A percentile compares a stretch with the other conserved stretches of the same genome.
These are phyloP conservation scores for Candida tropicalis DNA, from an alignment of 1,139 yeast genomes.

Conservation along the genomic window DNA sequence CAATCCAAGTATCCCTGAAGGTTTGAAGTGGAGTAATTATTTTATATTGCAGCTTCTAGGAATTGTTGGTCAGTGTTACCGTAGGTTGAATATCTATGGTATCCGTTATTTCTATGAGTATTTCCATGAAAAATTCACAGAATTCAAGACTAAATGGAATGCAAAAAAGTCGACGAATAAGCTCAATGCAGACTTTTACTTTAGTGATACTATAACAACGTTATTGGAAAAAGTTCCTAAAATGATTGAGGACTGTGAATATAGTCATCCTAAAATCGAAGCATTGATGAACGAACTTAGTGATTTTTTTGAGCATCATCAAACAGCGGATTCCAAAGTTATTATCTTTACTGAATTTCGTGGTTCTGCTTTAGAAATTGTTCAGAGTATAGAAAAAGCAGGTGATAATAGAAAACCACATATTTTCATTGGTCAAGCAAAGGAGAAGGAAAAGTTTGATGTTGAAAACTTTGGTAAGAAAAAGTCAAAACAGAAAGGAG, in stretches of 20 bases:
- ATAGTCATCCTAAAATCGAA: slow-evolving; percentile 80
- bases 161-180: slow-evolving; percentile 57
- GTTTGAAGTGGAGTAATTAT: slow-evolving; percentile 70
- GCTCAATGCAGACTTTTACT: slow-evolving; percentile 60
- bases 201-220: slow-evolving; percentile 47
- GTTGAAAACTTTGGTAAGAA: slow-evolving; percentile 30
- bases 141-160: slow-evolving; percentile 59
- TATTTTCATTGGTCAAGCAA: slow-evolving; percentile 85
- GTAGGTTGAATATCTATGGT: slow-evolving; percentile 80
- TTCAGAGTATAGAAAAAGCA: slow-evolving; percentile 56
- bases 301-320: slow-evolving; percentile 47
- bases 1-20: slow-evolving; percentile 61
- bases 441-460: slow-evolving; percentile 62
- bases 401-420: slow-evolving; percentile 61
- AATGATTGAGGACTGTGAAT: slow-evolving; percentile 39
- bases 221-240: slow-evolving; percentile 50
- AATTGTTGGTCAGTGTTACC: slow-evolving; percentile 73
- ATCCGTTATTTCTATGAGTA: slow-evolving; percentile 72
- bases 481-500: slow-evolving; percentile 32
- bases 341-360: slow-evolving; percentile 87
- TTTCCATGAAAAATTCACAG: slow-evolving; percentile 58
- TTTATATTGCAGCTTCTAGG: slow-evolving; percentile 64
- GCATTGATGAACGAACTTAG: slow-evolving; percentile 58
- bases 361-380: slow-evolving; percentile 87
- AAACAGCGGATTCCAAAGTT: slow-evolving; percentile 60